Conservation (phyloP, 805 yeast species). For the Starmerella riodocensis region DNA sequence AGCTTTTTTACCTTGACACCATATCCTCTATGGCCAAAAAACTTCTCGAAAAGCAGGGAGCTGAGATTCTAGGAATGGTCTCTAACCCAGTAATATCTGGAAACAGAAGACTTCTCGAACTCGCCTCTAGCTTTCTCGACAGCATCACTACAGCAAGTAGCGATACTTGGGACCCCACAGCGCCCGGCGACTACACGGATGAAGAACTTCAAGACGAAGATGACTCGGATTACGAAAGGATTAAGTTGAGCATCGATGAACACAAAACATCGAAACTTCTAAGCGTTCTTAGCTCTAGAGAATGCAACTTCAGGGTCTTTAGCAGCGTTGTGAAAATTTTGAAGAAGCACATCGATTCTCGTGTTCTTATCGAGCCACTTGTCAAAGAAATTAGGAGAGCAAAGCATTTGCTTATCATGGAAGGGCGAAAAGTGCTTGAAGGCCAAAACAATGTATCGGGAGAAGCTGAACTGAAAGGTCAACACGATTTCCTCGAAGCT, state of each 20-base stretch:
- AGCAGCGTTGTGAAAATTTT: conserved; percentile 4
- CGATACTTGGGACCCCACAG: not conserved
- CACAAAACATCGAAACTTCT: not conserved
- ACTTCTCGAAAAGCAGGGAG: not conserved
- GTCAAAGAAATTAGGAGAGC: conserved; percentile 5
- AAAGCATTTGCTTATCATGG: not conserved
- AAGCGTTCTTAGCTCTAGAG: conserved; percentile 4
- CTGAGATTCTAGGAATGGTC: not conserved
- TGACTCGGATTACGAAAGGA: too few relatives aligned
- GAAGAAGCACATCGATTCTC: not conserved
- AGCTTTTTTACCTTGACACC: not conserved
- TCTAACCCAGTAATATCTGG: not conserved
- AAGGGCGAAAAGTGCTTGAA: not conserved
- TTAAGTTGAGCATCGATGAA: not conserved
- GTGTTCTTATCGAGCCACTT: conserved; percentile 1
- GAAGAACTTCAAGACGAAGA: not conserved
- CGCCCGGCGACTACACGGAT: not conserved
- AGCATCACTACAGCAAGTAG: not conserved
- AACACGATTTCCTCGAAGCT: not conserved
- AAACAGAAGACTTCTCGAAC: not conserved
- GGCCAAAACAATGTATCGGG: not conserved
- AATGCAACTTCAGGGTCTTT: conserved; percentile 10
- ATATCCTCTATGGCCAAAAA: not conserved
- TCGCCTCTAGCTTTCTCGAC: conserved; percentile 1
- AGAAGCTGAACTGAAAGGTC: not conserved